These are phyloP conservation scores for Butyriboletus appendiculatus DNA, from an alignment of 1,284 basidiomycete genomes.

Conservation along the genomic window DNA sequence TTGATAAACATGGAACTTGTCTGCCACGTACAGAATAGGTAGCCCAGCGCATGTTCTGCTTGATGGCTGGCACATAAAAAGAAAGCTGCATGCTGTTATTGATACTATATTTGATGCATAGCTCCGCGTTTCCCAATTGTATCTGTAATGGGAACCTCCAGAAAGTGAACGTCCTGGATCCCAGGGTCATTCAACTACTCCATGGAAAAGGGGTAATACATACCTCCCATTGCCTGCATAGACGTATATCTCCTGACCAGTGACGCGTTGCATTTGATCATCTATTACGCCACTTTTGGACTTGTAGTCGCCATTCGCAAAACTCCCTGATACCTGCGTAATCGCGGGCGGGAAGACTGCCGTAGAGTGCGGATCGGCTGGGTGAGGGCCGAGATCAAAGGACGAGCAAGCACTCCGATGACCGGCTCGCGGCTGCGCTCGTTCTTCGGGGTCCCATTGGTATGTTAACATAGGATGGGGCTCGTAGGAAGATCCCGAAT, in stretches of 20 bases:
- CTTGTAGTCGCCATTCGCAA: slow-evolving; percentile 17
- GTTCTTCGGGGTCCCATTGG: slow-evolving; percentile 68
- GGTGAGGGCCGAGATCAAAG: slow-evolving; percentile 67
- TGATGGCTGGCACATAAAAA: slow-evolving; percentile 83
- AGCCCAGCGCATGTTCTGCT: slow-evolving; percentile 91
- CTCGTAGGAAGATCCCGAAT: slow-evolving; percentile 79
- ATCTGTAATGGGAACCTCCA: slow-evolving; percentile 93
- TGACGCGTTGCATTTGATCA: slow-evolving; percentile 43
- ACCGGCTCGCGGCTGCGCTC: slow-evolving; percentile 17
- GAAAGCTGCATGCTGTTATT: slow-evolving; percentile 77
- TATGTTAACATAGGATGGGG: slow-evolving; percentile 77
- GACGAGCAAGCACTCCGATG: slow-evolving; percentile 27
- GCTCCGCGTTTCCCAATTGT: slow-evolving; percentile 72
- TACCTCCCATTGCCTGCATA: slow-evolving; percentile 71
- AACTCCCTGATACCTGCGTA: slow-evolving; percentile 6
- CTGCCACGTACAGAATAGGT: slow-evolving; percentile 75
- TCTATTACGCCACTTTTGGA: slow-evolving; percentile 14
- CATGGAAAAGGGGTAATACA: slow-evolving; percentile 20
- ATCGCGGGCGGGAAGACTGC: slow-evolving; percentile 23
- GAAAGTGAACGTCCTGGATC: slow-evolving; percentile 78
- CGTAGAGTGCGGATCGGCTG: slow-evolving; percentile 65
- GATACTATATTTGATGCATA: slow-evolving; percentile 78
- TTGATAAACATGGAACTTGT: not conserved
- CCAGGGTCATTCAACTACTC: not conserved
- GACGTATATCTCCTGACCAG: slow-evolving; percentile 79